Conservation (phyloP, 2,329 filamentous ascomycete genomes). For the Fusarium sp. region DNA sequence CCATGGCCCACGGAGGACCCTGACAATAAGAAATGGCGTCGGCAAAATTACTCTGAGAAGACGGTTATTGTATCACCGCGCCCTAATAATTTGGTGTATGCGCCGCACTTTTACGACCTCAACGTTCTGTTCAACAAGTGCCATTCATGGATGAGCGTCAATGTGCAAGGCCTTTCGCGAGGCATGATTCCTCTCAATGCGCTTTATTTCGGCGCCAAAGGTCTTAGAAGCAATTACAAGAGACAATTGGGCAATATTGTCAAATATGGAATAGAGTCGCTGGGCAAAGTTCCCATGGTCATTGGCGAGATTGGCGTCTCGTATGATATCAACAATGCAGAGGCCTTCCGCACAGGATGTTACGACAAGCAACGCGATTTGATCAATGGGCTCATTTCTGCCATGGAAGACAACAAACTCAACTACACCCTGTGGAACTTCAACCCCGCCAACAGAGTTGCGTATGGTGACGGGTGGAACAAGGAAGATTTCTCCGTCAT, state of each 20-base stretch:
- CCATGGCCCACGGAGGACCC: slow-evolving; percentile 47
- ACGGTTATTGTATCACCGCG: slow-evolving; percentile 45
- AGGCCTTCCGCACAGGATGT: slow-evolving; percentile 52
- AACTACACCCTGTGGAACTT: slow-evolving; percentile 57
- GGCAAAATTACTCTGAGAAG: slow-evolving; percentile 45
- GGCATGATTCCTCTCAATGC: slow-evolving; percentile 55
- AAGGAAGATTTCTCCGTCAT: slow-evolving; percentile 57
- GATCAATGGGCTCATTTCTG: slow-evolving; percentile 54
- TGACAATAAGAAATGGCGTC: slow-evolving; percentile 11
- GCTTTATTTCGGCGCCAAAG: slow-evolving; percentile 54
- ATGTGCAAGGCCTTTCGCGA: slow-evolving; percentile 55
- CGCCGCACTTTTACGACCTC: slow-evolving; percentile 57
- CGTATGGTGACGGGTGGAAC: slow-evolving; percentile 57
- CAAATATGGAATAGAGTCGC: slow-evolving; percentile 48
- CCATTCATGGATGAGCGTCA: slow-evolving; percentile 52
- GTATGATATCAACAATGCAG: slow-evolving; percentile 54
- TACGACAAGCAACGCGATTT: slow-evolving; percentile 55
- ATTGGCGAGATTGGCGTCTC: slow-evolving; percentile 57
- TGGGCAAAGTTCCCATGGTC: slow-evolving; percentile 51
- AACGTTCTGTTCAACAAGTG: slow-evolving; percentile 54
- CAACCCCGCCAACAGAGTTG: slow-evolving; percentile 53
- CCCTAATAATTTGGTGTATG: slow-evolving; percentile 53
- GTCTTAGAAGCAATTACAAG: slow-evolving; percentile 54
- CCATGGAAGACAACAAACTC: slow-evolving; percentile 54
- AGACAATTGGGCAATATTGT: slow-evolving; percentile 53